Evolutionary conservation across 1,284 basidiomycete genomes (phyloP), one percentile per base, ranked within the genome.

Genomic region (Mrakiaceae sp.): DNA sequence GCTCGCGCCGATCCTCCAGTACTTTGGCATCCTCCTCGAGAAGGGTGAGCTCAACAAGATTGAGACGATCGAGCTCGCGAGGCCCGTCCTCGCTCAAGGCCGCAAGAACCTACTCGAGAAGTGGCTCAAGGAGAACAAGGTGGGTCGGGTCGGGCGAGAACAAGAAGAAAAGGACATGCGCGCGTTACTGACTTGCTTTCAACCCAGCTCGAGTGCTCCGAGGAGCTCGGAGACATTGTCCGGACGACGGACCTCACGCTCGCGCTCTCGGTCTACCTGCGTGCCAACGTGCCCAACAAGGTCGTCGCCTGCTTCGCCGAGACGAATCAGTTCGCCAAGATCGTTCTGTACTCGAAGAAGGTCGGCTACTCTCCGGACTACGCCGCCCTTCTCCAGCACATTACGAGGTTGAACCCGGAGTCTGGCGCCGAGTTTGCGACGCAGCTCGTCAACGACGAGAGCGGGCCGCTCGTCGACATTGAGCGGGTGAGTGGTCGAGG

Each of bases 81-180:
- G 92, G 62, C 96, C 96, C 39, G 96, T 99, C 11, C 80, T 99
- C 60, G 87, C 91, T 71, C 96, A 99, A 79, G 93, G 93, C 63
- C 86, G 94, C 73, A 98, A 99, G 79, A 93, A 98, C 73, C 80
- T 98, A 56, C 82, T 99, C 42, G 96, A 99, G 80, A 98, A 98
- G 75, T 99, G 96, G 96, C 80, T 98, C 70, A 99, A 99, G 79
- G 96, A 98, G 82, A 97, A 97, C 81, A 99, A 98, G 84, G 89
- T 85, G 68, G 47, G 74, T 66, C 52, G 68, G 47, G 74, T 66
- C 52, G 11, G 1, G 27, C 27, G 27, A 27, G 27, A 27, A 27
- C 27, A 27, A 27, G 27, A 4, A 57, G 3, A 16, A 27, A 27
- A 27, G 27, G 27, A 27, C 27, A 27, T 27, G 27, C 27, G 27